phyloP scores from a whole-genome alignment of 1,139 yeast species.

The Sugiyamaella novakii region DNA sequence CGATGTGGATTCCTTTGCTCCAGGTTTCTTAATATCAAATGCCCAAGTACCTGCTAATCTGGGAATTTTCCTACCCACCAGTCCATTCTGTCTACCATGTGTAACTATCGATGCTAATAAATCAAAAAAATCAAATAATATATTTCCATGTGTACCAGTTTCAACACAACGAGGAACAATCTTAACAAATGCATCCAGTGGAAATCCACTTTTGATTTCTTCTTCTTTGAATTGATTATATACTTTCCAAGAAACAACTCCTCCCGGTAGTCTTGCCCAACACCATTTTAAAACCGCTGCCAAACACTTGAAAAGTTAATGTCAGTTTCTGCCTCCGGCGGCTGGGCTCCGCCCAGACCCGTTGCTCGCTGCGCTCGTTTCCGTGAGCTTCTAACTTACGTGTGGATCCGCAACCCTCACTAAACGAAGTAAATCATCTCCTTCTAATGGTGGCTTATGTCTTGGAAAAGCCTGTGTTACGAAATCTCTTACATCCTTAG shows the following conservation, averaged over 20 bases:
- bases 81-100: constrained; percentile 75
- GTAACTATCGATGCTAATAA: constrained; percentile 76
- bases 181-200: constrained; percentile 67
- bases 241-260: constrained; percentile 84
- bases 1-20: constrained; percentile 36
- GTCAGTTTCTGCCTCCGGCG: constrained; percentile 5
- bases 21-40: constrained; percentile 51
- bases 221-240: constrained; percentile 67
- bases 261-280: constrained; percentile 81
- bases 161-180: constrained; percentile 82
- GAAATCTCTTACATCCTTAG: constrained; percentile 32
- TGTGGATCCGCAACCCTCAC: constrained; percentile 38
- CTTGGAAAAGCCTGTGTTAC: constrained; percentile 35
- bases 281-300: constrained; percentile 75
- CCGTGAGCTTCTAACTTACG: constrained; percentile 11
- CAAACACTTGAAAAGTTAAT: constrained; percentile 36
- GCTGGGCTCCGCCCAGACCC: constrained; percentile 14
- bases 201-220: constrained; percentile 58
- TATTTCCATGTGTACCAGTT: constrained; percentile 86
- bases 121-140: constrained; percentile 84
- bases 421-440: constrained; percentile 36
- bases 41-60: constrained; percentile 92
- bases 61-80: constrained; percentile 78
- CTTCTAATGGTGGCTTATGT: constrained; percentile 32
- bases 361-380: constrained; percentile 5